Evolutionary conservation across 2,329 filamentous ascomycete species (phyloP).

Genomic region (Aspergillus sp.): DNA sequence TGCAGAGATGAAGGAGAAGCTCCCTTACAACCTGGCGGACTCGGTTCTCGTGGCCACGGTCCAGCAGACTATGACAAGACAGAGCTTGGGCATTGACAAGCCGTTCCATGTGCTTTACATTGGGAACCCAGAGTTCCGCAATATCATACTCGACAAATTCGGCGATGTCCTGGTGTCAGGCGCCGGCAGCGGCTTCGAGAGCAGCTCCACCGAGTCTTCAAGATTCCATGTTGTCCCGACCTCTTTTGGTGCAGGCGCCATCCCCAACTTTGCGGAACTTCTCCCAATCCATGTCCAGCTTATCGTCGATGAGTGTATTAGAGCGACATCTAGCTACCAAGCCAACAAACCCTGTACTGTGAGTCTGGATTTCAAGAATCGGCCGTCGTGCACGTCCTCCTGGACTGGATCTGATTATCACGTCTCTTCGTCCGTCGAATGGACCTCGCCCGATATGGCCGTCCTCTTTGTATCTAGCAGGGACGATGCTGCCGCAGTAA

Average conservation of each 20-base stretch:
- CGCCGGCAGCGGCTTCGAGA: conserved; percentile 21
- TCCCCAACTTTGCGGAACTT: conserved; percentile 40
- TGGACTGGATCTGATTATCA: conserved; percentile 30
- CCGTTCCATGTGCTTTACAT: conserved; percentile 38
- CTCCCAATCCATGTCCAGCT: conserved; percentile 40
- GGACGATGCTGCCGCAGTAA: conserved; percentile 19
- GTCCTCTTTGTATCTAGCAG: conserved; percentile 34
- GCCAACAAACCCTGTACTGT: conserved; percentile 23
- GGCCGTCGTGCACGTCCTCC: conserved; percentile 27
- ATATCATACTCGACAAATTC: conserved; percentile 38
- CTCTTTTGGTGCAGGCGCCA: conserved; percentile 36
- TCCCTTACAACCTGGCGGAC: conserved; percentile 19
- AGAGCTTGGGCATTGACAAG: conserved; percentile 30
- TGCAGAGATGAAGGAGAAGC: conserved; percentile 17
- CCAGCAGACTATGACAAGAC: conserved; percentile 36
- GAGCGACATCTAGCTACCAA: conserved; percentile 19
- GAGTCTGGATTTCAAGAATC: conserved; percentile 30
- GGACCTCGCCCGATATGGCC: conserved; percentile 38
- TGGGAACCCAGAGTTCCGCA: conserved; percentile 29
- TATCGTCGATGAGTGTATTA: conserved; percentile 38
- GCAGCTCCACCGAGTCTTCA: conserved; percentile 32
- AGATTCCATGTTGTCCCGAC: conserved; percentile 41
- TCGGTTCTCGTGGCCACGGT: conserved; percentile 31
- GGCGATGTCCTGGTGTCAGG: conserved; percentile 39
- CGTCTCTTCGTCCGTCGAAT: conserved; percentile 31